phyloP scores from a whole-genome alignment of 2,329 filamentous ascomycete species.

The Ceratocystis cacaofunesta region DNA sequence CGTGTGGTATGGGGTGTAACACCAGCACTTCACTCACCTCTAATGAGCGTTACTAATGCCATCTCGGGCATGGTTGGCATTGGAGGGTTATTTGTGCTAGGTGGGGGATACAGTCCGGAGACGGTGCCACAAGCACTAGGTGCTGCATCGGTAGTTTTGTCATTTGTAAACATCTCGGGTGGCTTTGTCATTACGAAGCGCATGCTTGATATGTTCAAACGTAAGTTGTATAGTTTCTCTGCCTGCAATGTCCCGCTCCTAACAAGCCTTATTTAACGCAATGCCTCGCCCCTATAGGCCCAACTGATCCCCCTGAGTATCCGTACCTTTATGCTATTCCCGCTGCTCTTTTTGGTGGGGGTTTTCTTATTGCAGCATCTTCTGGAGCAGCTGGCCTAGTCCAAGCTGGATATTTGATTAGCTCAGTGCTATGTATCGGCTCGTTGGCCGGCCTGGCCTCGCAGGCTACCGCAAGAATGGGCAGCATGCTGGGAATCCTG shows the following conservation, averaged over 20 bases:
- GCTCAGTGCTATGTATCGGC: slow-evolving; percentile 69
- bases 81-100: slow-evolving; percentile 77
- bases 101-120: slow-evolving; percentile 61
- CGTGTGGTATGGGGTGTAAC: slow-evolving; percentile 76
- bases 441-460: slow-evolving; percentile 71
- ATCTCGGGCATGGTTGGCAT: slow-evolving; percentile 85
- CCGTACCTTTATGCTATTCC: slow-evolving; percentile 76
- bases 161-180: slow-evolving; percentile 77
- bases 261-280: not conserved
- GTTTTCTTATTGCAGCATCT: slow-evolving; percentile 63
- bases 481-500: slow-evolving; percentile 74
- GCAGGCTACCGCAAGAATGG: slow-evolving; percentile 67
- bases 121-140: slow-evolving; percentile 69
- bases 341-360: slow-evolving; percentile 61
- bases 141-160: slow-evolving; percentile 64
- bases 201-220: slow-evolving; percentile 86
- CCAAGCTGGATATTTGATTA: slow-evolving; percentile 75
- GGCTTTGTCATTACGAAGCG: slow-evolving; percentile 86
- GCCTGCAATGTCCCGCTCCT: not conserved
- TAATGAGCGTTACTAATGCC: slow-evolving; percentile 89
- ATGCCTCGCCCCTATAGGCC: slow-evolving; percentile 29
- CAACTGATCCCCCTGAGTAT: slow-evolving; percentile 77
- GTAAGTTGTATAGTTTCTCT: slow-evolving; percentile 27
- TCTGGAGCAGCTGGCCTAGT: slow-evolving; percentile 74
- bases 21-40: slow-evolving; percentile 69